Conservation (phyloP, 306 rosid genomes). For the Sechiopsis laciniata region DNA sequence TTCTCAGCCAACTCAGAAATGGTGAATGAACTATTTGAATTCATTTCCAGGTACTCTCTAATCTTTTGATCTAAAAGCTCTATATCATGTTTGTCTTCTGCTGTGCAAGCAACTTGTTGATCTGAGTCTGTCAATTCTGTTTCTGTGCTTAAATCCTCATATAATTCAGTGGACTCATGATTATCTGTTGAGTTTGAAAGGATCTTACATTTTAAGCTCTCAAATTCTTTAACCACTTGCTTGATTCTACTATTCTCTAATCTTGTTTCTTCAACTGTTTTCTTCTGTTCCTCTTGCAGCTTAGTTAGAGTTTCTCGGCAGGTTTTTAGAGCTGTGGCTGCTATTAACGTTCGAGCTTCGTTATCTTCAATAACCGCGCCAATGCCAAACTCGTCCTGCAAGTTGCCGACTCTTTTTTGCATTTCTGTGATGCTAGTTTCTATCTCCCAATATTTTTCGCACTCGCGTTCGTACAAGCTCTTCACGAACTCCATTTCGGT, state of each 20-base stretch:
- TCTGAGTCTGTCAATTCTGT: slow-evolving; percentile 28
- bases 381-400: slow-evolving; percentile 68
- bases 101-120: slow-evolving; percentile 27
- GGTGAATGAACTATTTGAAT: slow-evolving; percentile 38
- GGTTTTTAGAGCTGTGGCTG: slow-evolving; percentile 65
- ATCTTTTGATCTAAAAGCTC: slow-evolving; percentile 26
- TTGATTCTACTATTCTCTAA: slow-evolving; percentile 39
- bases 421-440: slow-evolving; percentile 50
- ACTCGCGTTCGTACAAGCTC: slow-evolving; percentile 59
- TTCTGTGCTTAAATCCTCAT: slow-evolving; percentile 16
- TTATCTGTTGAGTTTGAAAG: slow-evolving; percentile 24
- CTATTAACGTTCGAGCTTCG: slow-evolving; percentile 78
- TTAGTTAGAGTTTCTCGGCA: slow-evolving; percentile 55
- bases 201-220: slow-evolving; percentile 36
- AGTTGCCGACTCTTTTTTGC: slow-evolving; percentile 52
- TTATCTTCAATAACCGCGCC: slow-evolving; percentile 50
- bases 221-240: slow-evolving; percentile 43
- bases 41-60: slow-evolving; percentile 34
- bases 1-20: slow-evolving; percentile 64
- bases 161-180: background rate
- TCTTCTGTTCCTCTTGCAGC: slow-evolving; percentile 47
- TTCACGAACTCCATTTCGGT: slow-evolving; percentile 90
- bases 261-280: slow-evolving; percentile 52
- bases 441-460: slow-evolving; percentile 64
- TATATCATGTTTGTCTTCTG: slow-evolving; percentile 20